phyloP scores from a whole-genome alignment of 768 basidiomycete species.

The Tulasnella sp. region DNA sequence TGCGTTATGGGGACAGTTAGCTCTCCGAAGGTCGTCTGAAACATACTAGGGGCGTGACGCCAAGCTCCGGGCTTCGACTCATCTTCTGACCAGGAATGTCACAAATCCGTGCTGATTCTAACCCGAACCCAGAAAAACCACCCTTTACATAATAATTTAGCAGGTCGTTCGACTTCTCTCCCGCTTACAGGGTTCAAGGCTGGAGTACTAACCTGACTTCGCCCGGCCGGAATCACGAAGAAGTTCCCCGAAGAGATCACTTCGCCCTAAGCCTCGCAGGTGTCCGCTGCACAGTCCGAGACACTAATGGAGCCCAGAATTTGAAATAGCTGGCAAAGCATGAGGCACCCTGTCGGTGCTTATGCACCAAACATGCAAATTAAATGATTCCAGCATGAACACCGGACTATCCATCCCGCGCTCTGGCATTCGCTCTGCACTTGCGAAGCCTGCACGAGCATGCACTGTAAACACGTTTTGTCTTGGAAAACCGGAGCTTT shows the following conservation, averaged over 20 bases:
- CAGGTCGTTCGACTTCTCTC: not conserved
- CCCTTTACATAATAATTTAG: not conserved
- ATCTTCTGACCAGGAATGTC: not conserved
- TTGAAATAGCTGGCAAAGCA: not conserved
- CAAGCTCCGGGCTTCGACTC: not conserved
- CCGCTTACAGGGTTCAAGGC: not conserved
- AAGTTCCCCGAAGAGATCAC: not conserved
- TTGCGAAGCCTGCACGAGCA: not conserved
- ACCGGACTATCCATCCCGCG: not conserved
- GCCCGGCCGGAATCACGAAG: not conserved
- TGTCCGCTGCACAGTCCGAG: not conserved
- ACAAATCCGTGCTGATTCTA: not conserved
- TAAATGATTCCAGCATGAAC: not conserved
- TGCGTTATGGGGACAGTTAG: not conserved
- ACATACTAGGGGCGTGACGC: not conserved
- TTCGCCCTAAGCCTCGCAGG: not conserved
- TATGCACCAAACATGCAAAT: not conserved
- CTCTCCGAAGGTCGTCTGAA: not conserved
- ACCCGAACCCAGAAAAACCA: not conserved
- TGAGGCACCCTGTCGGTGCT: not conserved
- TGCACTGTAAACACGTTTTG: not conserved
- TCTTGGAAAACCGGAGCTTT: not conserved
- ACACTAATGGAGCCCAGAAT: not conserved
- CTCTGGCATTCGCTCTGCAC: not conserved
- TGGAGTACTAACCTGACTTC: not conserved